Conservation (phyloP, 2,329 filamentous ascomycete species). For the Fonsecaea nubica region DNA sequence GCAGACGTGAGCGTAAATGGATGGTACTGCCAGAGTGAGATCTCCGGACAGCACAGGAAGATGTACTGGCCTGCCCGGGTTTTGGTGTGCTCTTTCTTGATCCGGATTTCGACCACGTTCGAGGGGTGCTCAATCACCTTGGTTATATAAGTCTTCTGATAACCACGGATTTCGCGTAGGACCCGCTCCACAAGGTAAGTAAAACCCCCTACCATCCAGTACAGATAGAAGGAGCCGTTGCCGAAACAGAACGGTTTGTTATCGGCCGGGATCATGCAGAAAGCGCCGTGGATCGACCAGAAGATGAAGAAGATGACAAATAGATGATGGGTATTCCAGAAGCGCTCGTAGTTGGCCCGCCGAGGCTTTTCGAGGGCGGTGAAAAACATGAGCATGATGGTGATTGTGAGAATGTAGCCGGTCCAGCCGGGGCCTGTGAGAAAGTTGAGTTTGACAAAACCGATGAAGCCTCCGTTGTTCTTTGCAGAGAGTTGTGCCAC, state of each 20-base stretch:
- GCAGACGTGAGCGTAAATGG: conserved; percentile 86
- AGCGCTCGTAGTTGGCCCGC: conserved; percentile 82
- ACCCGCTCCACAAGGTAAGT: conserved; percentile 78
- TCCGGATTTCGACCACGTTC: conserved; percentile 88
- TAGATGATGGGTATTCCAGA: conserved; percentile 90
- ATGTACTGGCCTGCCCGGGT: conserved; percentile 81
- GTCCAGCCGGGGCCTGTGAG: conserved; percentile 85
- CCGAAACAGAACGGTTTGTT: conserved; percentile 77
- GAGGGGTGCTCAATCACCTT: conserved; percentile 90
- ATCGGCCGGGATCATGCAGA: conserved; percentile 89
- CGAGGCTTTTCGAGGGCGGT: conserved; percentile 80
- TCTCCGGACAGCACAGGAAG: conserved; percentile 83
- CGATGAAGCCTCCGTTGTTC: conserved; percentile 77
- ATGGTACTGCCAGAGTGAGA: conserved; percentile 88
- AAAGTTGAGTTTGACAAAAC: conserved; percentile 78
- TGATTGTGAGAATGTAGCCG: conserved; percentile 81
- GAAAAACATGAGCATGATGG: conserved; percentile 76
- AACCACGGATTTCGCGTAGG: conserved; percentile 77
- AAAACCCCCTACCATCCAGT: conserved; percentile 84
- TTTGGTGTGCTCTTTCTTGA: conserved; percentile 81
- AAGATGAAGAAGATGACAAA: conserved; percentile 89
- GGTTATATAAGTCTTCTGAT: conserved; percentile 83
- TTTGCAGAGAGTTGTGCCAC: conserved; percentile 76
- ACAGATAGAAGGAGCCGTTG: conserved; percentile 84
- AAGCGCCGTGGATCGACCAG: conserved; percentile 85